Evolutionary conservation across 257 asterid species (phyloP), one percentile per base, ranked within the genome.

Genomic region (Primulina tabacum): DNA sequence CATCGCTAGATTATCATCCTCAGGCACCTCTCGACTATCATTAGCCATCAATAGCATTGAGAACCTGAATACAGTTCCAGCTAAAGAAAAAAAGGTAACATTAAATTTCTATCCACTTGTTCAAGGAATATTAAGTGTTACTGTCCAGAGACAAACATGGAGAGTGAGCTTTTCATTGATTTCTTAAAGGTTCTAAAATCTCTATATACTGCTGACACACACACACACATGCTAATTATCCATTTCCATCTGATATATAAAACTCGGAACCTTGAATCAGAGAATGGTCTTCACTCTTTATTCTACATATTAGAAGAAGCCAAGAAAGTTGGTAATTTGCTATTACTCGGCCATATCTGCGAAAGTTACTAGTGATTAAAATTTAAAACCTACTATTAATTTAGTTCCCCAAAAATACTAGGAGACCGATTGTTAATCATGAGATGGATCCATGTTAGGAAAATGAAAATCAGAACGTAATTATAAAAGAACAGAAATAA

Each of bases 401-500:
- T 38, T 9, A 8, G 5, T 38, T 38, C 14, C 47, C 11, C 1
- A 38, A 38, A 9, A 38, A 38, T 38, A 38, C 47, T 38, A 38
- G 11, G 14, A 38, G 14, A 9, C 14, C 2, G 5, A 38, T 9
- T 9, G 14, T 38, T 34, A 10, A 38, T 43, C n/a, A 43, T 43
- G 53, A 12, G 53, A 11, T 12, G n/a, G n/a, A 43, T 43, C 53
- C 53, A 11, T 6, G 53, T 4, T 10, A 43, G 53, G 53, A 43
- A 12, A 43, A 43, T 2, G 53, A 12, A 38, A 12, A 43, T 43
- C n/a, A 38, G 14, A 9, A 8, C 47, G 8, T 38, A 34, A 34
- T 6, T 47, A 68, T 56, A 17, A 65, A 71, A 67, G 24, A 56
- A 62, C 59, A 79, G 62, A 58, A 29, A 60, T 62, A 26, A 53